Base-by-base conservation (phyloP, 768 basidiomycete species). In the Kwoniella bestiolae region DNA sequence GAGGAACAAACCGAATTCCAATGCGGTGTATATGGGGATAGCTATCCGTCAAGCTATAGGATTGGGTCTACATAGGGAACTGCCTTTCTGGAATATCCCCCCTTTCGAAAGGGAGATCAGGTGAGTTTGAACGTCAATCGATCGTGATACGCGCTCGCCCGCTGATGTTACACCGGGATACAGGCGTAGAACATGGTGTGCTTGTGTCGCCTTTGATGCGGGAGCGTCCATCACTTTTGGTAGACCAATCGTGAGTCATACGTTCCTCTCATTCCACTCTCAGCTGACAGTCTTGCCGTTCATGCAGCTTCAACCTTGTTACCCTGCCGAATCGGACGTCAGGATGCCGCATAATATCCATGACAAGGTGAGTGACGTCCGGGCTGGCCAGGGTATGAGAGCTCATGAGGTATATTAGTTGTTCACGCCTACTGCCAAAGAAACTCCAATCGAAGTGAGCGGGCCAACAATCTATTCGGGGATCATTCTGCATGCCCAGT, bases 121-220 rank as follows among this genome's bases (percentile, higher is more conserved):
- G 65, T 66, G 58, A 60, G 65, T 60, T 21, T 3, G 34, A 23
- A 31, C 9, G 18, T 16, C 34, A 18, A 50, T 26, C 60, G 5
- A 25, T 26, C 34, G 4, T 44, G 26, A 38, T 56, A 29, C 3
- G 23, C 5, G 9, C 29, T 5, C 6, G n/a, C 14, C 45, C n/a
- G 6, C 5, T 21, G 23, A 47, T 6, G 6, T 8, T 9, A 47
- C 23, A 21, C 26, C 35, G 16, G 44, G 5, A 23, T 28, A n/a
- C 26, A 68, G 67, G 34, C 67, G 67, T 16, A 49, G 67, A 26
- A 25, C 60, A 6, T 68, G 67, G 67, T 68, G 67, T 46, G 56
- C 56, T 3, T 29, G 56, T 5, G 64, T 47, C 49, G 49, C 52
- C 18, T 63, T 64, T 32, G 67, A 68, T 34, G 11, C 56, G 9